Base-by-base conservation (phyloP, 2,329 filamentous ascomycete genomes). In the Botrytis pseudocinerea region DNA sequence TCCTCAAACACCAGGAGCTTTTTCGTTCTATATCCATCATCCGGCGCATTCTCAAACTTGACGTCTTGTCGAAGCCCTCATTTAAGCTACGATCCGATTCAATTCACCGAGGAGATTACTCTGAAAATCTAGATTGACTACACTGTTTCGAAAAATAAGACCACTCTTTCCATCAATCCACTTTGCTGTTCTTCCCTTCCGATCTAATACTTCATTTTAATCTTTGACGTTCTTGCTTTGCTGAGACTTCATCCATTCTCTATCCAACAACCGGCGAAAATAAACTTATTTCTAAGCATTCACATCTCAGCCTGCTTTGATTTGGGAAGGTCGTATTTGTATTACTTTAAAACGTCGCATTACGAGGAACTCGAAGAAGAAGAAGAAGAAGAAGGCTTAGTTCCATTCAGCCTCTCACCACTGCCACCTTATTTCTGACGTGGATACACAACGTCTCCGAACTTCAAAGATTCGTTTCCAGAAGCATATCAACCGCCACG, bases 401-500 rank as follows among this genome's bases (percentile, higher is more conserved):
- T 73, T 54, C 16, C 46, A 70, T 48, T 48, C 66, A 73, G 70
- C 70, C 70, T 75, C 71, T 75, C 68, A 70, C 71, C 75, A 74
- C 74, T 75, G 60, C 73, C 59, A 76, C 71, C 70, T 57, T 63
- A 38, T 75, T 62, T 76, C 74, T 75, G 72, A 73, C 63, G 69
- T 72, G 75, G 73, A 51, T 64, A 75, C 74, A 75, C 76, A 70
- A 46, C 75, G 69, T 73, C 75, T 74, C 77, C 75, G 74, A 76
- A 42, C 59, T 71, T 75, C 71, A 74, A 77, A 77, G 73, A 74
- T 73, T 71, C 74, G 74, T 76, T 78, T 79, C 78, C 78, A 79
- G 78, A 78, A 79, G 73, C 70, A 78, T 69, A 76, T 71, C 74
- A 75, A 75, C 72, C 75, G 73, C 77, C 77, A 76, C 77, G 74